Evolutionary conservation across 2,329 filamentous ascomycete genomes (phyloP).

Genomic region (Alternaria sp.): DNA sequence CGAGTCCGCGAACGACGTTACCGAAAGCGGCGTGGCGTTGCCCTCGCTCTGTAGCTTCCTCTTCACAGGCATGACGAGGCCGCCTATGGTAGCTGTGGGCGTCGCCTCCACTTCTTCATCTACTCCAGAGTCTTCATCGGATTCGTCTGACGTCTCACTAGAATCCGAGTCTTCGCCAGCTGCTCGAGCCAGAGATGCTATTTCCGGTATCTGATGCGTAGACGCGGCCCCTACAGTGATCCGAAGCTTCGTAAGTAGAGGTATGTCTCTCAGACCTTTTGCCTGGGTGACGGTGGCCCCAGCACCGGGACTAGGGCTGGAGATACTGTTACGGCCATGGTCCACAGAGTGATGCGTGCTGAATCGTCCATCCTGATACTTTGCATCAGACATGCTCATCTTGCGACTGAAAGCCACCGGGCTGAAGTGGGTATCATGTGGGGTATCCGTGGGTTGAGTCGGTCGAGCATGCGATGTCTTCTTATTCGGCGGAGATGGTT

Average conservation of each 20-base stretch:
- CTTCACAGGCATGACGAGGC: slow-evolving; percentile 32
- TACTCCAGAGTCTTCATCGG: slow-evolving; percentile 32
- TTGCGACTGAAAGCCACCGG: slow-evolving; percentile 59
- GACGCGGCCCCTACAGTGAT: slow-evolving; percentile 36
- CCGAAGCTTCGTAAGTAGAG: slow-evolving; percentile 41
- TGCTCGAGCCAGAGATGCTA: slow-evolving; percentile 18
- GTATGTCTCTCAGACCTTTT: slow-evolving; percentile 35
- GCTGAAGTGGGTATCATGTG: slow-evolving; percentile 56
- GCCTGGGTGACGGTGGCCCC: slow-evolving; percentile 12
- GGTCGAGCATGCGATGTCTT: slow-evolving; percentile 1
- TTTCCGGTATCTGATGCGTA: slow-evolving; percentile 21
- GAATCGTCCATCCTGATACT: slow-evolving; percentile 60
- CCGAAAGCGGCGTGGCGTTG: slow-evolving; percentile 44
- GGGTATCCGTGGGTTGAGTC: slow-evolving; percentile 6
- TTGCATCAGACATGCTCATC: slow-evolving; percentile 57
- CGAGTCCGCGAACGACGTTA: slow-evolving; percentile 45
- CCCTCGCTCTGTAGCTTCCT: slow-evolving; percentile 45
- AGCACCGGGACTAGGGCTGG: not conserved
- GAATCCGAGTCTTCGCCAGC: slow-evolving; percentile 37
- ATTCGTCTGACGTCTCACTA: slow-evolving; percentile 32
- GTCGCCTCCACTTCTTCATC: slow-evolving; percentile 16
- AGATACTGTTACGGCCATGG: slow-evolving; percentile 8
- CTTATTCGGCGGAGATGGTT: slow-evolving; percentile 47
- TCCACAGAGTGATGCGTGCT: slow-evolving; percentile 13
- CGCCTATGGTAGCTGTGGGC: slow-evolving; percentile 23